Base-by-base conservation (phyloP, 2,329 filamentous ascomycete species). In the Geosmithia flava region DNA sequence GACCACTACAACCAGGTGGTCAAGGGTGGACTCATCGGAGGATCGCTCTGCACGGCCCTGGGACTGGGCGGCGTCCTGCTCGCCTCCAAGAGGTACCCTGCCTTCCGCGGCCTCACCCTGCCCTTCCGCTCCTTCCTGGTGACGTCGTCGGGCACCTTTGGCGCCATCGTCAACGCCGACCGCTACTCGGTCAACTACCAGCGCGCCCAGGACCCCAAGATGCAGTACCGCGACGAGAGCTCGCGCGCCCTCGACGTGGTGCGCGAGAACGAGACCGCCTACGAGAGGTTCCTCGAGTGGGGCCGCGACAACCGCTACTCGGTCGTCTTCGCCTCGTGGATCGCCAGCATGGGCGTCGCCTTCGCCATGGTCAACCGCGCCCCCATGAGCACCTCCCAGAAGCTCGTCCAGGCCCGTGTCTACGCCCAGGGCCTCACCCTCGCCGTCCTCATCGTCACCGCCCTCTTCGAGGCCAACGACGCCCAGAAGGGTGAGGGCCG, bases 41-140 rank as follows among this genome's bases (percentile, higher is more conserved):
- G 86, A 53, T 47, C 74, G 13, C 57, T 80, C 43, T 90, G 93
- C 53, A 68, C 89, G 2, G 73, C 68, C 39, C 59, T 81, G 30
- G 90, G 91, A 53, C 55, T 78, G 8, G 72, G 73, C 27, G 87
- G 81, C 59, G 83, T 95, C 20, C 52, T 78, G n/a, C 65, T 69
- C 45, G 88, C 84, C 19, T 77, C 78, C 47, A 72, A 72, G 52
- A 83, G 89, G 59, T 96, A 85, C 66, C 74, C 80, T 45, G 81
- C 80, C 57, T 87, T 97, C 73, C 81, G 87, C 55, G 68, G 74
- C 54, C 81, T 98, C 52, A 95, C 91, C 0, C 62, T 96, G 1
- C 93, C 89, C 17, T 89, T 98, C 76, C 87, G 88, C 56, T 75
- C 87, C 48, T 98, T 97, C 78, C 80, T 97, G 53, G 78, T 93